phyloP scores from a whole-genome alignment of 768 basidiomycete species.

The Glaciozyma martinii region DNA sequence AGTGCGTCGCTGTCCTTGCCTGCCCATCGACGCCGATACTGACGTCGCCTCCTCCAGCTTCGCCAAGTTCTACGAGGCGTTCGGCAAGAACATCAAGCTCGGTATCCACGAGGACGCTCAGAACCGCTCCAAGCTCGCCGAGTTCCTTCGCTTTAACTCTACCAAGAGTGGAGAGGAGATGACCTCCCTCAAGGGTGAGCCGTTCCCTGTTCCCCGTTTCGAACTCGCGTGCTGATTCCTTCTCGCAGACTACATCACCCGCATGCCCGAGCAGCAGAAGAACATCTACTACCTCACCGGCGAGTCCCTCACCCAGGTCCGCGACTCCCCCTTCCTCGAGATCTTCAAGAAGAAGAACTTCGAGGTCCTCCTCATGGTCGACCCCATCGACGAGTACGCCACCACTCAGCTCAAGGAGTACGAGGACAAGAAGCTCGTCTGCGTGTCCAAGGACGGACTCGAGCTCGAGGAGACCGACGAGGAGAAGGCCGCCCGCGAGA shows the following conservation, averaged over 20 bases:
- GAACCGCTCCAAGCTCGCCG: conserved; percentile 98
- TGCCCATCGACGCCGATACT: neutral
- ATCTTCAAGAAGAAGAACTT: conserved; percentile 99
- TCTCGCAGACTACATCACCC: conserved; percentile 84
- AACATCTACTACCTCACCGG: conserved; percentile 99
- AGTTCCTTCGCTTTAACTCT: conserved; percentile 96
- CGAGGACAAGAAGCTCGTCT: conserved; percentile 92
- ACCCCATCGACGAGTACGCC: conserved; percentile 98
- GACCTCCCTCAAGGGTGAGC: conserved; percentile 81
- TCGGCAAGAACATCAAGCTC: conserved; percentile 95
- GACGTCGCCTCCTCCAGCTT: conserved; percentile 45
- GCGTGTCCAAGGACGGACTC: conserved; percentile 97
- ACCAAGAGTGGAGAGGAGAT: conserved; percentile 86
- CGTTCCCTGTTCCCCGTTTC: too few species aligned
- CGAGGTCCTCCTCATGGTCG: conserved; percentile 91
- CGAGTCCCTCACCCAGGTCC: conserved; percentile 81
- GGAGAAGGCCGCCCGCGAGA: conserved; percentile 85
- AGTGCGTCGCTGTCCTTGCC: conserved; percentile 35
- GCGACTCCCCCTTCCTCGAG: conserved; percentile 97
- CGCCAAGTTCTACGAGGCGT: conserved; percentile 91
- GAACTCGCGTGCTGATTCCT: conserved; percentile 12
- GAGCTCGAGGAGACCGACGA: conserved; percentile 99
- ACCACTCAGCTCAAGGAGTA: conserved; percentile 99
- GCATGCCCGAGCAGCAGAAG: conserved; percentile 98
- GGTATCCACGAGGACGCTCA: conserved; percentile 98